A percentile compares a stretch with the other conserved stretches of the same genome.
Evolutionary conservation across 208 protist species (phyloP).

Genomic region (Leishmania guyanensis): DNA sequence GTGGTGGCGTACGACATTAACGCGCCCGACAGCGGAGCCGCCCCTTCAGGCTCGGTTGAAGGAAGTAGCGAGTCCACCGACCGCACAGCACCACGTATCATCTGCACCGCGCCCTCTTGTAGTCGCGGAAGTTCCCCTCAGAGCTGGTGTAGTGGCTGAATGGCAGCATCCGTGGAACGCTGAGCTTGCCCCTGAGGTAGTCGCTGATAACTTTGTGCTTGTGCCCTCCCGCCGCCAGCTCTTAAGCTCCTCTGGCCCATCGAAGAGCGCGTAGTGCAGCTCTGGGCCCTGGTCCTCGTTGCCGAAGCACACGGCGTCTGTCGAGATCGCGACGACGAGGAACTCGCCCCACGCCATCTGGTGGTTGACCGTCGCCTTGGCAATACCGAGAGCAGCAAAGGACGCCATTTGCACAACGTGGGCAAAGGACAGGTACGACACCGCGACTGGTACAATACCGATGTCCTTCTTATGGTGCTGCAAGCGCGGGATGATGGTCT

Average conservation of each 20-base stretch:
- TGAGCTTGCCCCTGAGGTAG: slow-evolving; percentile 22
- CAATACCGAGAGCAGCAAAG: slow-evolving; percentile 15
- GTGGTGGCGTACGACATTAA: slow-evolving; percentile 22
- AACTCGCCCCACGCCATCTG: slow-evolving; percentile 29
- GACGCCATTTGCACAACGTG: slow-evolving; percentile 24
- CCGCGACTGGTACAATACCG: slow-evolving; percentile 30
- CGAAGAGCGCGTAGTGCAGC: slow-evolving; percentile 20
- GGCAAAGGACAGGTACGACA: slow-evolving; percentile 27
- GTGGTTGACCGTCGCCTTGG: slow-evolving; percentile 16
- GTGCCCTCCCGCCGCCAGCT: slow-evolving; percentile 21
- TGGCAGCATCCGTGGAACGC: slow-evolving; percentile 5
- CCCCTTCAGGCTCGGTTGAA: slow-evolving; percentile 19
- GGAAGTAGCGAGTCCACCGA: slow-evolving; percentile 15
- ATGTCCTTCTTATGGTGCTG: slow-evolving; percentile 29
- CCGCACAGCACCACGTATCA: slow-evolving; percentile 35
- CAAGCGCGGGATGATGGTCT: slow-evolving; percentile 33
- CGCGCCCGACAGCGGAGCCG: slow-evolving; percentile 16
- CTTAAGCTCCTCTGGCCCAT: slow-evolving; percentile 25
- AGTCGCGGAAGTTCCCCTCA: slow-evolving; percentile 27
- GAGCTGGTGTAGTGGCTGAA: slow-evolving; percentile 30
- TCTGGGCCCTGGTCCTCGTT: slow-evolving; percentile 30
- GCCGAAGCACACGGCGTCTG: slow-evolving; percentile 34
- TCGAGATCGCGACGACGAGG: slow-evolving; percentile 36
- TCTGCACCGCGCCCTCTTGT: slow-evolving; percentile 39
- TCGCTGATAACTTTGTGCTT: slow-evolving; percentile 28